phyloP scores from a whole-genome alignment of 306 rosid genomes.

The Adenanthera pavonina region DNA sequence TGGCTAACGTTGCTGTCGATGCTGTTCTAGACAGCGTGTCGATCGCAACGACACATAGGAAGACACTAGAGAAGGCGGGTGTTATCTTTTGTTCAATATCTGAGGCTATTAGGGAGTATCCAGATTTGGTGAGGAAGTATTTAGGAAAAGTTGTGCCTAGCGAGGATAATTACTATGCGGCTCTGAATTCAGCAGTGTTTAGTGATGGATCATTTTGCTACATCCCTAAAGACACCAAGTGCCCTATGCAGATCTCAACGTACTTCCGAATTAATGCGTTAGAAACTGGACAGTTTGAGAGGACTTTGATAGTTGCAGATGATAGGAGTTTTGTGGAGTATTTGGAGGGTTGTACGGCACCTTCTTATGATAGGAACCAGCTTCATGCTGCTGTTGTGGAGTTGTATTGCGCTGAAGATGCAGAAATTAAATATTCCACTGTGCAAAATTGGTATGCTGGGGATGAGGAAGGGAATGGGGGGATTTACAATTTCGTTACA shows the following conservation, averaged over 20 bases:
- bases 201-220: constrained; percentile 93
- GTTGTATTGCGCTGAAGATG: constrained; percentile 71
- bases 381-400: constrained; percentile 97
- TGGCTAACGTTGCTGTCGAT: constrained; percentile 88
- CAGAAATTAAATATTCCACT: constrained; percentile 90
- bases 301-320: constrained; percentile 91
- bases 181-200: constrained; percentile 83
- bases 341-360: constrained; percentile 94
- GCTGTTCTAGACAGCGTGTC: constrained; percentile 91
- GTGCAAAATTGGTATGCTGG: constrained; percentile 98
- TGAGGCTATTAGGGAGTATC: constrained; percentile 84
- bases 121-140: constrained; percentile 69
- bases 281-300: constrained; percentile 94
- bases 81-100: constrained; percentile 90
- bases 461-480: constrained; percentile 84
- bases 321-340: constrained; percentile 89
- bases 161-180: constrained; percentile 84
- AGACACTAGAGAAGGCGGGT: constrained; percentile 76
- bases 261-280: constrained; percentile 82
- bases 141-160: constrained; percentile 82
- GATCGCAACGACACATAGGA: constrained; percentile 86
- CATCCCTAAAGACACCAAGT: constrained; percentile 74
- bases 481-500: constrained; percentile 82
- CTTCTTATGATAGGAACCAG: constrained; percentile 88
- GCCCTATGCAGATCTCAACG: constrained; percentile 93